Percentiles rank a stretch among this genome's conserved stretches.
These are phyloP conservation scores for Bolboschoenus planiculmis DNA, from an alignment of 176 grass and related monocot species.

Conservation along the genomic window DNA sequence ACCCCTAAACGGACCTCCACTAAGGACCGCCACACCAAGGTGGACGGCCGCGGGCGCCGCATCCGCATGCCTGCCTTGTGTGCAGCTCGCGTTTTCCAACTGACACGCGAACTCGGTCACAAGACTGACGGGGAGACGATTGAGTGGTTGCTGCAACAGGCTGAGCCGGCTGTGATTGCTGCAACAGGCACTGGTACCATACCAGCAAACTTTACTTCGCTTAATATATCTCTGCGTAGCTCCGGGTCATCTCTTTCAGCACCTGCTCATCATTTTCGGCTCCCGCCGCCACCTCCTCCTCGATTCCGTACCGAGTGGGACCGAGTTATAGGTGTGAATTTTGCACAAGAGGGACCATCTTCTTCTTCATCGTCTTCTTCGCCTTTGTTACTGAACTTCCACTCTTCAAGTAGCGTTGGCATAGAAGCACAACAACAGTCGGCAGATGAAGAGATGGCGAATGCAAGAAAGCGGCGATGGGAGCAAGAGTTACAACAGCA, in stretches of 20 bases:
- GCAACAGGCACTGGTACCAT: conserved; percentile 95
- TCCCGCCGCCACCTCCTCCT: conserved; percentile 26
- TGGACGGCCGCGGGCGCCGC: conserved; percentile 71
- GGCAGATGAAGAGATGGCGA: conserved; percentile 36
- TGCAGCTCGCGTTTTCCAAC: conserved; percentile 90
- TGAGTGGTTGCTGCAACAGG: conserved; percentile 98
- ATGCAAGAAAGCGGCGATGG: conserved; percentile 62
- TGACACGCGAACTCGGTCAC: conserved; percentile 88
- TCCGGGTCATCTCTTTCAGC: conserved; percentile 73
- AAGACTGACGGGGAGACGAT: conserved; percentile 98
- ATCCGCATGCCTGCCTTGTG: conserved; percentile 98
- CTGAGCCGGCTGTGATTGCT: conserved; percentile 88
- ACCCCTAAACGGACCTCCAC: conserved; percentile 65
- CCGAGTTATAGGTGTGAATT: conserved; percentile 44
- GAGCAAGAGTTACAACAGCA: conserved; percentile 73
- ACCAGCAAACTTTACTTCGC: conserved; percentile 91
- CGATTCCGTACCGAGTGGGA: conserved; percentile 55
- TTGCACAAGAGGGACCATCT: conserved; percentile 48
- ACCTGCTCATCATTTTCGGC: conserved; percentile 52
- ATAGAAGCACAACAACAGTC: conserved; percentile 67
- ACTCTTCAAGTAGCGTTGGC: conserved; percentile 54
- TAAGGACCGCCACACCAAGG: conserved; percentile 95
- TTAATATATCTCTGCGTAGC: conserved; percentile 95
- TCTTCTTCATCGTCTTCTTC: conserved; percentile 60
- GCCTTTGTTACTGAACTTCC: conserved; percentile 73